Evolutionary conservation across 345 rosid genomes (phyloP).

Genomic region (Orychophragmus violaceus): DNA sequence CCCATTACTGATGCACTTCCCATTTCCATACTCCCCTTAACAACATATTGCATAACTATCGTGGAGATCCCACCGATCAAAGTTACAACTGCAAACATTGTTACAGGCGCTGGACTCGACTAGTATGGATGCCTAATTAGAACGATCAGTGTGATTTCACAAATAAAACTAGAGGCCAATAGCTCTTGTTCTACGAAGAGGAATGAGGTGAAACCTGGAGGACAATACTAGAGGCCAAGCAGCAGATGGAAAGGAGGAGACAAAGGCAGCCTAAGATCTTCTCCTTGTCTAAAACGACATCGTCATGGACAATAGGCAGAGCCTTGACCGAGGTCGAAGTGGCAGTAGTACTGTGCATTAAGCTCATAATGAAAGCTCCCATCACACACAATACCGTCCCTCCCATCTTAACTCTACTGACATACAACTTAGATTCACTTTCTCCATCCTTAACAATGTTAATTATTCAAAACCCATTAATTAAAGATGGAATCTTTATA

Average conservation of each 20-base stretch:
- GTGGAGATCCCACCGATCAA: slow-evolving; percentile 57
- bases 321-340: not conserved
- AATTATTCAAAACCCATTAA: slow-evolving; percentile 1
- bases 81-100: slow-evolving; percentile 56
- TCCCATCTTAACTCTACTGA: slow-evolving; percentile 67
- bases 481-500: not conserved
- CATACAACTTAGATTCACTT: slow-evolving; percentile 50
- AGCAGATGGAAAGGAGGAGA: slow-evolving; percentile 55
- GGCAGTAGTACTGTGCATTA: slow-evolving; percentile 56
- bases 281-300: slow-evolving; percentile 29
- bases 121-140: slow-evolving; percentile 55
- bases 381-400: slow-evolving; percentile 72
- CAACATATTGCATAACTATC: slow-evolving; percentile 37
- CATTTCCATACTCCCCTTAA: slow-evolving; percentile 36
- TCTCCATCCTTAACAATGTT: slow-evolving; percentile 57
- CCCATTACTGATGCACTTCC: slow-evolving; percentile 41
- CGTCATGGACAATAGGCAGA: slow-evolving; percentile 11
- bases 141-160: not conserved
- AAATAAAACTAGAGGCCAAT: not conserved
- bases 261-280: slow-evolving; percentile 64
- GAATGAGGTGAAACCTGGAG: slow-evolving; percentile 50
- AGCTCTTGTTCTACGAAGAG: not conserved
- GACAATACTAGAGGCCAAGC: slow-evolving; percentile 52
- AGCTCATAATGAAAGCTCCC: slow-evolving; percentile 72
- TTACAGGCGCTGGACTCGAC: slow-evolving; percentile 76